Percentiles rank a stretch among this genome's conserved stretches.
Conservation (phyloP, 495 filamentous ascomycete genomes). For the Aspergillus hancockii region DNA sequence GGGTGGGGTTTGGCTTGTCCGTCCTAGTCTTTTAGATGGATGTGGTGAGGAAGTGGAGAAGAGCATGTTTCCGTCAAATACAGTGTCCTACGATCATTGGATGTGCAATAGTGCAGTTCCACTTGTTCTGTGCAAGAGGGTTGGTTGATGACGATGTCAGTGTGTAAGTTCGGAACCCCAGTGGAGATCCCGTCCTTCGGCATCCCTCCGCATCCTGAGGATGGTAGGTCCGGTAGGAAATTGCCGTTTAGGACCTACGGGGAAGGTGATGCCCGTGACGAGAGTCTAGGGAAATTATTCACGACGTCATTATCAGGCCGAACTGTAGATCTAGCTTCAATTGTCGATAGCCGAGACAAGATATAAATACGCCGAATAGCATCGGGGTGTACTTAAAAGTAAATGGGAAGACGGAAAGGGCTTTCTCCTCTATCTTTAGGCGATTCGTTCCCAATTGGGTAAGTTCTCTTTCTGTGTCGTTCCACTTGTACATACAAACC, state of each 20-base stretch:
- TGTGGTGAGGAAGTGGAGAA: no score
- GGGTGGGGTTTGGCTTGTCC: background rate
- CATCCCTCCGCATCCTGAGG: background rate
- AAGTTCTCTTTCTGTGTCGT: background rate
- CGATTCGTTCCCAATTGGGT: background rate
- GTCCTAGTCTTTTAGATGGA: no score
- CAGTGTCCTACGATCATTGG: no score
- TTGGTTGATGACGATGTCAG: no score
- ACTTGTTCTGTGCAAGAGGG: background rate
- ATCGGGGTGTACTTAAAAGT: background rate
- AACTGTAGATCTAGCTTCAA: background rate
- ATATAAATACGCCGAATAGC: constrained; percentile 3
- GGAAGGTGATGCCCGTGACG: no score
- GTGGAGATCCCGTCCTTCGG: background rate
- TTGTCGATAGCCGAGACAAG: background rate
- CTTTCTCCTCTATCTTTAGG: background rate
- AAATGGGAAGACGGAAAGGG: background rate
- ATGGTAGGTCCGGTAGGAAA: no score
- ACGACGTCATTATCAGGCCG: background rate
- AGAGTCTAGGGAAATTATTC: background rate
- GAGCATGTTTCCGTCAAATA: no score
- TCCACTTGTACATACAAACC: background rate
- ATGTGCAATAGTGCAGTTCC: background rate
- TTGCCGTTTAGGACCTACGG: background rate
- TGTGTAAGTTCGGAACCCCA: background rate